phyloP scores from a whole-genome alignment of 306 rosid genomes.

The Medicago arabica region DNA sequence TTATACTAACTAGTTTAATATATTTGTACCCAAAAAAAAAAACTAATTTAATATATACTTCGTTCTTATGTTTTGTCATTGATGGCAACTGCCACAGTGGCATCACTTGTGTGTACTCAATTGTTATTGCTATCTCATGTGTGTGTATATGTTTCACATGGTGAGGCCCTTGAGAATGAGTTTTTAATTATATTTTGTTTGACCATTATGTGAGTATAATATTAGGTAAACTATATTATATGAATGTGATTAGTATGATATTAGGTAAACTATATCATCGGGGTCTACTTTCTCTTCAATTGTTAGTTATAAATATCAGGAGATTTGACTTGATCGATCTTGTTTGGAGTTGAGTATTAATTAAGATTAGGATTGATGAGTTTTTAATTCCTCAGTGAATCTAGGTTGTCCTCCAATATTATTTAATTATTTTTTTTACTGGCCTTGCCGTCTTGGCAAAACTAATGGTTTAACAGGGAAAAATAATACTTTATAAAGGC shows the following conservation, averaged over 20 bases:
- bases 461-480: too few species aligned
- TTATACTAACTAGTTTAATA: background rate
- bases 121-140: background rate
- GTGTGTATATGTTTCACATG: constrained; percentile 32
- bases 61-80: background rate
- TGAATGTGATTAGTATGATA: too few species aligned
- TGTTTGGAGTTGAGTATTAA: background rate
- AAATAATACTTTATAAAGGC: too few species aligned
- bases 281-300: constrained; percentile 8
- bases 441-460: too few species aligned
- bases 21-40: too few species aligned
- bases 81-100: constrained; percentile 5
- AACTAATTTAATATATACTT: too few species aligned
- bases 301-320: background rate
- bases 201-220: background rate
- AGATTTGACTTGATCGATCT: constrained; percentile 38
- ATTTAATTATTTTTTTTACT: background rate
- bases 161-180: background rate
- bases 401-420: background rate
- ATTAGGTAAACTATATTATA: background rate
- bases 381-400: background rate
- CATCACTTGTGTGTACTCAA: background rate
- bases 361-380: background rate
- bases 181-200: constrained; percentile 3
- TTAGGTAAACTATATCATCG: background rate